Base-by-base conservation (phyloP, 108 stramenopile species). In the Cyclotella distinguenda region DNA sequence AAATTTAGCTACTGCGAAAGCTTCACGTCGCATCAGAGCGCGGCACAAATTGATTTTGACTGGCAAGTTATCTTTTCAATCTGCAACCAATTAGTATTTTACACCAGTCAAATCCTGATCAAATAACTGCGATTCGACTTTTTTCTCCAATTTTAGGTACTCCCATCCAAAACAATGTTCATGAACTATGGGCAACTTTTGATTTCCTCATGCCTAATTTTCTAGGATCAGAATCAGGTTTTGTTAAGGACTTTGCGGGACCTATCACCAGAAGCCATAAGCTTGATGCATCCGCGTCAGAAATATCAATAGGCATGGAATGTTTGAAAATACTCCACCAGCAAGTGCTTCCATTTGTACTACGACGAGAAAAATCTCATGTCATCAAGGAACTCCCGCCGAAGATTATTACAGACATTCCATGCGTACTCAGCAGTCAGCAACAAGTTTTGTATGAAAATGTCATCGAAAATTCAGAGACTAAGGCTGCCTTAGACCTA, bases 121-220 rank as follows among this genome's bases (percentile, higher is more conserved):
- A 3, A 36, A 19, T 21, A 22, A 48, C 23, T 11, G 2, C 12
- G 1, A 1, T 6, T 6, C 5, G 15, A 22, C 7, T 21, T 56
- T 56, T 78, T 86, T 39, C 55, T 86, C 13, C 40, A 7, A 32
- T 56, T 52, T 49, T n/a, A 58, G 88, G 97, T 26, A 98, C 96
- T 31, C 93, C 95, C 12, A 81, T 97, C 16, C 97, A 99, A 74
- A 98, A 98, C 74, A 90, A 90, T 50, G 95, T 99, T n/a, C 77
- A 95, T 50, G 99, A 99, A 64, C 76, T 99, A 11, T 98, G 97
- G 97, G 91, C 97, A 49, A 82, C 89, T 11, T 95, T 99, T 67
- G 97, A 99, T 58, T 99, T 96, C 50, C 86, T 99, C 5, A 86
- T 98, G 86, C 97, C 97, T 0, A 93, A 93, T 68, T 95, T 97